These are phyloP conservation scores for Colletotrichum sp. DNA, from an alignment of 2,329 filamentous ascomycete species.

Conservation along the genomic window DNA sequence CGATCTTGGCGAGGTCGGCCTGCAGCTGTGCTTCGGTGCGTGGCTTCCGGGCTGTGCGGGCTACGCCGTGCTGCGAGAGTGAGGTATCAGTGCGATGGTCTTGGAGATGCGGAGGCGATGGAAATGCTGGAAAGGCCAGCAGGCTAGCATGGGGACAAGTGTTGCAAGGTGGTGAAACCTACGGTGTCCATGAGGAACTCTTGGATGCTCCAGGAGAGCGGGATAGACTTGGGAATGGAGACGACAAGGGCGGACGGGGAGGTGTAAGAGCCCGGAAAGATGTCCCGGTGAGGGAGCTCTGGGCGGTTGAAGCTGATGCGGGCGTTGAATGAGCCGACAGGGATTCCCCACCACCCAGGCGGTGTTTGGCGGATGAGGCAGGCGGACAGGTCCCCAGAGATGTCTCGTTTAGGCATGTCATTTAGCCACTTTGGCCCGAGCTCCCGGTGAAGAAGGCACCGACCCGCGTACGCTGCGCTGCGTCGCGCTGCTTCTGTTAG, in stretches of 20 bases:
- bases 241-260: neutral
- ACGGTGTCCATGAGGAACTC: constrained; percentile 24
- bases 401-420: neutral
- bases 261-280: neutral
- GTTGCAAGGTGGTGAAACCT: constrained; percentile 13
- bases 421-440: constrained; percentile 6
- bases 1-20: constrained; percentile 77
- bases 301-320: constrained; percentile 8
- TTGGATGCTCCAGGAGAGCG: constrained; percentile 1
- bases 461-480: neutral
- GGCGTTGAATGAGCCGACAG: neutral
- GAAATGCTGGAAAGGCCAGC: neutral
- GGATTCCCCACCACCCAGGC: constrained; percentile 13
- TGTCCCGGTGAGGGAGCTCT: constrained; percentile 9
- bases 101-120: neutral
- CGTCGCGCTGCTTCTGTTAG: neutral
- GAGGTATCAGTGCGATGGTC: neutral
- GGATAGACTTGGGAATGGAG: neutral
- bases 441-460: neutral
- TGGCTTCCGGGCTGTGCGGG: constrained; percentile 64
- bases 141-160: neutral
- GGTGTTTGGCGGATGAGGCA: neutral
- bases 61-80: constrained; percentile 77
- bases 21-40: constrained; percentile 73
- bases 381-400: neutral